Evolutionary conservation across 306 rosid species (phyloP).

Genomic region (Trichosanthes truncata): DNA sequence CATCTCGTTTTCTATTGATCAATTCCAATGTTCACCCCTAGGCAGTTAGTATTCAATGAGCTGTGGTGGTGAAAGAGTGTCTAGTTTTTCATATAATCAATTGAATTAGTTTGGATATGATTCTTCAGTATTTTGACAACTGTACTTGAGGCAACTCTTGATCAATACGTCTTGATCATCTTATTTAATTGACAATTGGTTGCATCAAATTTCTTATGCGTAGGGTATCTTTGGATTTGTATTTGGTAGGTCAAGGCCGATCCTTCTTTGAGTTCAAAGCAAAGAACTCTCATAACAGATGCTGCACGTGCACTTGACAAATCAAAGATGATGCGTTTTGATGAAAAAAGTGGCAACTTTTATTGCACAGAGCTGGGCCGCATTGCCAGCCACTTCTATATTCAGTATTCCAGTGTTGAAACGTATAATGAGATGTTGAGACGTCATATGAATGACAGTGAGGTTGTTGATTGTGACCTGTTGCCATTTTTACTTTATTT

Average conservation of each 20-base stretch:
- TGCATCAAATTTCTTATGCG: slow-evolving; percentile 11
- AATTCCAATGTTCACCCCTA: not conserved
- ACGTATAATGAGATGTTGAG: slow-evolving; percentile 90
- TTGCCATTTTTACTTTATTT: not conserved
- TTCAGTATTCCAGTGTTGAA: slow-evolving; percentile 93
- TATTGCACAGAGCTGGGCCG: slow-evolving; percentile 99
- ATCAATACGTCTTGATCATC: not conserved
- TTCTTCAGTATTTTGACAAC: not conserved
- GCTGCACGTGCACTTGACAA: slow-evolving; percentile 96
- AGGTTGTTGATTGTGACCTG: slow-evolving; percentile 44
- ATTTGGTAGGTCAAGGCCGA: slow-evolving; percentile 73
- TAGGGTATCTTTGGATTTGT: not conserved
- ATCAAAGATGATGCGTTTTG: slow-evolving; percentile 99
- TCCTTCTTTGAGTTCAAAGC: slow-evolving; percentile 79
- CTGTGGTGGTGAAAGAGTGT: not conserved
- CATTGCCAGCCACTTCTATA: slow-evolving; percentile 98
- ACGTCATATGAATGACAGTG: slow-evolving; percentile 87
- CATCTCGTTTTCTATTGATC: not conserved
- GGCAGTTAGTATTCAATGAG: not conserved
- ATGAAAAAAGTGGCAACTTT: slow-evolving; percentile 97
- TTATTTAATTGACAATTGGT: not conserved
- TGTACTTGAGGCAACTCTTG: slow-evolving; percentile 4
- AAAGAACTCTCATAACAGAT: slow-evolving; percentile 78
- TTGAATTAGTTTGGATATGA: not conserved
- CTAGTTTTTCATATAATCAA: not conserved